Evolutionary conservation across 1,139 yeast genomes (phyloP).

Genomic region (Lizanozyma gosingica): DNA sequence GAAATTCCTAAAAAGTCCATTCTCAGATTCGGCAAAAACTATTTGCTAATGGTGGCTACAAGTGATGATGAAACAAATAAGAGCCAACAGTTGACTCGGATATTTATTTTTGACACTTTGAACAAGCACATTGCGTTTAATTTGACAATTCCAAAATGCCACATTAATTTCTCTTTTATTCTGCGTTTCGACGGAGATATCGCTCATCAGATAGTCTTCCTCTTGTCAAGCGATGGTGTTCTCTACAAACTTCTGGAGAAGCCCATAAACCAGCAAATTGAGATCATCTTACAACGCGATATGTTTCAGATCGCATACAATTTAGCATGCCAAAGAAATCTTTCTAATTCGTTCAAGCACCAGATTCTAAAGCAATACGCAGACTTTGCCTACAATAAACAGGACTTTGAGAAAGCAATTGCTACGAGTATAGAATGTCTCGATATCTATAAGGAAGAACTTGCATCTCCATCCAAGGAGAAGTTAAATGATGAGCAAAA

Average conservation of each 20-base stretch:
- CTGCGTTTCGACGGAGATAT: slow-evolving; percentile 30
- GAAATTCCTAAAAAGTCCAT: slow-evolving; percentile 52
- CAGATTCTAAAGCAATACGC: slow-evolving; percentile 62
- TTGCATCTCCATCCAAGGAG: slow-evolving; percentile 33
- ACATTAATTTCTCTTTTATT: slow-evolving; percentile 45
- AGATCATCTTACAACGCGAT: slow-evolving; percentile 60
- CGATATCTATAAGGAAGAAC: slow-evolving; percentile 10
- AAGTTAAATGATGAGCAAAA: slow-evolving; percentile 7
- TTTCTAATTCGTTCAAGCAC: slow-evolving; percentile 32
- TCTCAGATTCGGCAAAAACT: slow-evolving; percentile 34
- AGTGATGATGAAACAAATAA: slow-evolving; percentile 12
- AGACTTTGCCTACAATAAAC: slow-evolving; percentile 58
- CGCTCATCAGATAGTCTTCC: slow-evolving; percentile 21
- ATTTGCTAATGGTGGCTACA: slow-evolving; percentile 45
- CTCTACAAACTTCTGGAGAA: slow-evolving; percentile 64
- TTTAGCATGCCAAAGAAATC: slow-evolving; percentile 44
- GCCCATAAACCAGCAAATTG: slow-evolving; percentile 57
- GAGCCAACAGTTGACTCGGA: slow-evolving; percentile 23
- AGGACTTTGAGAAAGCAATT: slow-evolving; percentile 61
- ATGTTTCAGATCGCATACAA: slow-evolving; percentile 66
- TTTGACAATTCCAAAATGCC: slow-evolving; percentile 55
- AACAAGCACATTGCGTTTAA: slow-evolving; percentile 68
- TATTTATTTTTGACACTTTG: slow-evolving; percentile 57
- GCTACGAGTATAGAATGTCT: slow-evolving; percentile 49
- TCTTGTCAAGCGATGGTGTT: slow-evolving; percentile 70